Percentiles rank a stretch among this genome's conserved stretches.
These are phyloP conservation scores for Anaeromyces robustus DNA, from an alignment of 192 early-diverging fungal genomes.

Conservation along the genomic window DNA sequence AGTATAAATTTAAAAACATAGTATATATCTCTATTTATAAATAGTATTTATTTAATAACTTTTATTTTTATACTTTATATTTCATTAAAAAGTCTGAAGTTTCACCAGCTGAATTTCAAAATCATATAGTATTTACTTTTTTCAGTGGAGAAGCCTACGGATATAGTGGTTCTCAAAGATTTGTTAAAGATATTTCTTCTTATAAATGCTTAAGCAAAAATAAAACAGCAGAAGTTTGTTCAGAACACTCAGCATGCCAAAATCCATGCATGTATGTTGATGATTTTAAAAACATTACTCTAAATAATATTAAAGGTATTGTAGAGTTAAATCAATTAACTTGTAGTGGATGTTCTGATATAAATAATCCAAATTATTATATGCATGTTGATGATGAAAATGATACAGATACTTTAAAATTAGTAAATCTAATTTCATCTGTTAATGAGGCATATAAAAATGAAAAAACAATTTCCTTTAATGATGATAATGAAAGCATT, in stretches of 20 bases:
- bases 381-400: constrained; percentile 24
- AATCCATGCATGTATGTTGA: constrained; percentile 43
- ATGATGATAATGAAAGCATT: too few relatives aligned
- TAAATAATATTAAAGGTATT: constrained; percentile 49
- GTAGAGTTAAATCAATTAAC: constrained; percentile 32
- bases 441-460: constrained; percentile 2
- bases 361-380: constrained; percentile 8
- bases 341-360: constrained; percentile 1
- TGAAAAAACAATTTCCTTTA: too few relatives aligned
- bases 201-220: constrained; percentile 33
- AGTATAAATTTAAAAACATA: constrained; percentile 15
- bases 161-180: constrained; percentile 64
- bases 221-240: constrained; percentile 9
- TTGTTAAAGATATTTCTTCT: constrained; percentile 53
- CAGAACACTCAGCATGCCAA: constrained; percentile 23
- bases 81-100: constrained; percentile 16
- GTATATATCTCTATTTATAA: neutral
- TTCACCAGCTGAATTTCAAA: constrained; percentile 21
- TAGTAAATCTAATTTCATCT: constrained; percentile 2
- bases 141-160: constrained; percentile 62
- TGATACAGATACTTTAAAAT: constrained; percentile 3
- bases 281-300: constrained; percentile 51
- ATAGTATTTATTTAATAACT: too few relatives aligned
- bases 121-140: constrained; percentile 58
- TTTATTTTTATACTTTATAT: too few relatives aligned